Conservation (phyloP, 2,329 filamentous ascomycete species). For the Aspergillus pseudoterreus region DNA sequence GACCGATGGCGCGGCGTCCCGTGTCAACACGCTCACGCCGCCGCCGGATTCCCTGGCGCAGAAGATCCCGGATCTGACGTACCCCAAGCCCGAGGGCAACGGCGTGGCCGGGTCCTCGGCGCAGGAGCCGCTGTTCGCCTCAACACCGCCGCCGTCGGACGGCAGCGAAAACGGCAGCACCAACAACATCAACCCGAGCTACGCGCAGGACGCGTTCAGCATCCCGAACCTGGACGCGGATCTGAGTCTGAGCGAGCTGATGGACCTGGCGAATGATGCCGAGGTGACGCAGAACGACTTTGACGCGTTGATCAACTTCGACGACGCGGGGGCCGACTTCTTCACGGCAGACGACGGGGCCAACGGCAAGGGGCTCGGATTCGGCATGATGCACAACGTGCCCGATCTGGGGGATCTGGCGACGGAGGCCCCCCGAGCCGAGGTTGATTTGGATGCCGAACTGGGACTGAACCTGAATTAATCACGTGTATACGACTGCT, state of each 20-base stretch:
- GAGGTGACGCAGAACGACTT: conserved; percentile 46
- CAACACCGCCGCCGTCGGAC: conserved; percentile 41
- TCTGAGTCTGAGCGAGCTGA: conserved; percentile 38
- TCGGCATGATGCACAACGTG: conserved; percentile 12
- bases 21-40: conserved; percentile 35
- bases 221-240: conserved; percentile 30
- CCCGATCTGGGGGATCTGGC: conserved; percentile 12
- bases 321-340: conserved; percentile 37
- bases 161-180: conserved; percentile 43
- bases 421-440: conserved; percentile 9
- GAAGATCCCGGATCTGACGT: conserved; percentile 38
- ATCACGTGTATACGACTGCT: not conserved
- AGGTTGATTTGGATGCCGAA: conserved; percentile 18
- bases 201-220: conserved; percentile 25
- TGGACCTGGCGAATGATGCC: conserved; percentile 42
- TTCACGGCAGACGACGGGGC: conserved; percentile 28
- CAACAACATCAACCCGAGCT: conserved; percentile 32
- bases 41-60: conserved; percentile 39
- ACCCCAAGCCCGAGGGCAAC: conserved; percentile 24
- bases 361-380: conserved; percentile 12
- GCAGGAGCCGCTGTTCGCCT: conserved; percentile 30
- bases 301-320: conserved; percentile 45
- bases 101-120: conserved; percentile 14
- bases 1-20: conserved; percentile 19
- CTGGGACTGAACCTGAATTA: conserved; percentile 13